phyloP scores from a whole-genome alignment of 225 moss, liverwort and hornwort genomes.

The Antitrichia curtipendula region DNA sequence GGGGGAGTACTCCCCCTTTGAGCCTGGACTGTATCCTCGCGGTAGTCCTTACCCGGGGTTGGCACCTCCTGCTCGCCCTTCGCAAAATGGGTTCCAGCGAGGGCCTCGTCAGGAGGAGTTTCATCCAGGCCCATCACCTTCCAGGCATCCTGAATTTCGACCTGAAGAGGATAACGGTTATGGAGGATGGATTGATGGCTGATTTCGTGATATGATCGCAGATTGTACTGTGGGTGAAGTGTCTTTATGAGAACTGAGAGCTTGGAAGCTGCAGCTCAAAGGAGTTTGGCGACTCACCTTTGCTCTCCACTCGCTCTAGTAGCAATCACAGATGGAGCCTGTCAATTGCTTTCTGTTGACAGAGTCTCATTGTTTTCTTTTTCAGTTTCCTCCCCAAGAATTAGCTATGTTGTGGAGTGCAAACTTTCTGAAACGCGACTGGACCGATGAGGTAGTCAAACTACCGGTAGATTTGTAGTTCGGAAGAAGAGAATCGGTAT shows the following conservation, averaged over 20 bases:
- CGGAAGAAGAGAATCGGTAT: not conserved
- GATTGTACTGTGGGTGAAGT: not conserved
- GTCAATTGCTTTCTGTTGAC: not conserved
- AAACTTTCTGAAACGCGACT: not conserved
- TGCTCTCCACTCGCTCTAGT: not conserved
- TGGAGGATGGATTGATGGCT: not conserved
- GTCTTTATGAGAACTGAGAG: not conserved
- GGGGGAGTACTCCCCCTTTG: not conserved
- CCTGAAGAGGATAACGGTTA: not conserved
- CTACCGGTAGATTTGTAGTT: not conserved
- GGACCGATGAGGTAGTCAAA: not conserved
- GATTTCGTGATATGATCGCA: not conserved
- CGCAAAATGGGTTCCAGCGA: not conserved
- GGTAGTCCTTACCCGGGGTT: not conserved
- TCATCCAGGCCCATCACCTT: not conserved
- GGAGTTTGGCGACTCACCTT: not conserved
- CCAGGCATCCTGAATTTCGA: not conserved
- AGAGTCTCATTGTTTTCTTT: not conserved
- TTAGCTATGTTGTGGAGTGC: not conserved
- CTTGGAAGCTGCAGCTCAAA: not conserved
- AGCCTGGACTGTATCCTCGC: not conserved
- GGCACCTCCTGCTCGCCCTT: not conserved
- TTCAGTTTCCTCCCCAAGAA: not conserved
- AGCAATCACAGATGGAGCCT: not conserved
- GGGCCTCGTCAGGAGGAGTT: not conserved